Percentiles rank a stretch among this genome's conserved stretches.
These are phyloP conservation scores for Teratosphaeriaceae sp. DNA, from an alignment of 2,329 filamentous ascomycete species.

Conservation along the genomic window DNA sequence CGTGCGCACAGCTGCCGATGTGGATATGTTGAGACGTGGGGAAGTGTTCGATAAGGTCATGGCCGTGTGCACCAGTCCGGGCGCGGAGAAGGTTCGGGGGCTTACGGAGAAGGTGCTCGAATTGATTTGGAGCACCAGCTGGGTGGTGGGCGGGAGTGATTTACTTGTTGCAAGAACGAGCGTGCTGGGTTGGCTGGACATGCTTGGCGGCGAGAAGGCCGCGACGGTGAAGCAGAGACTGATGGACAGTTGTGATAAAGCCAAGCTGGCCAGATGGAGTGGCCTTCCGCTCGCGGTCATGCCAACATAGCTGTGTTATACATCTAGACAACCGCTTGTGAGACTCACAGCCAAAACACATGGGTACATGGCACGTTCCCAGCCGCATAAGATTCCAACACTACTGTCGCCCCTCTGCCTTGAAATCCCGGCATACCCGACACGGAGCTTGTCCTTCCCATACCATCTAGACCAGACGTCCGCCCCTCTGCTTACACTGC, in stretches of 20 bases:
- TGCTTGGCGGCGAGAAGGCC: constrained; percentile 47
- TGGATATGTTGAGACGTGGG: constrained; percentile 53
- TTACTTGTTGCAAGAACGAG: constrained; percentile 75
- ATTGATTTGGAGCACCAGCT: constrained; percentile 58
- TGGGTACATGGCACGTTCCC: too few relatives aligned
- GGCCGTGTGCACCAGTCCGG: constrained; percentile 60
- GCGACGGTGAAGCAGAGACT: constrained; percentile 50
- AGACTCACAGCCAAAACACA: too few relatives aligned
- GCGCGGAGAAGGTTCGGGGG: constrained; percentile 45
- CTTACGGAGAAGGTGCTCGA: constrained; percentile 57
- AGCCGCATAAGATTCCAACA: too few relatives aligned
- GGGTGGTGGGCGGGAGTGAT: constrained; percentile 65
- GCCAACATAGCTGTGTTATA: too few relatives aligned
- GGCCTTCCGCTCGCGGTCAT: too few relatives aligned
- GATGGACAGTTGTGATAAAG: constrained; percentile 59
- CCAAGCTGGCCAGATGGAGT: constrained; percentile 60
- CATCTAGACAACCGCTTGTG: too few relatives aligned
- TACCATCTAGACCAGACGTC: too few relatives aligned
- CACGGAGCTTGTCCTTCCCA: too few relatives aligned
- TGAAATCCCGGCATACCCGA: too few relatives aligned
- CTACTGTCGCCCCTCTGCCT: too few relatives aligned
- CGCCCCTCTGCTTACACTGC: background rate
- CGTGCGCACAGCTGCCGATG: constrained; percentile 52
- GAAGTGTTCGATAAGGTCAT: constrained; percentile 70
- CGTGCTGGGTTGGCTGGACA: constrained; percentile 66